Evolutionary conservation across 1,139 yeast species (phyloP), one percentile per base, ranked within the genome.

Genomic region (Yamadazyma jaroonii): DNA sequence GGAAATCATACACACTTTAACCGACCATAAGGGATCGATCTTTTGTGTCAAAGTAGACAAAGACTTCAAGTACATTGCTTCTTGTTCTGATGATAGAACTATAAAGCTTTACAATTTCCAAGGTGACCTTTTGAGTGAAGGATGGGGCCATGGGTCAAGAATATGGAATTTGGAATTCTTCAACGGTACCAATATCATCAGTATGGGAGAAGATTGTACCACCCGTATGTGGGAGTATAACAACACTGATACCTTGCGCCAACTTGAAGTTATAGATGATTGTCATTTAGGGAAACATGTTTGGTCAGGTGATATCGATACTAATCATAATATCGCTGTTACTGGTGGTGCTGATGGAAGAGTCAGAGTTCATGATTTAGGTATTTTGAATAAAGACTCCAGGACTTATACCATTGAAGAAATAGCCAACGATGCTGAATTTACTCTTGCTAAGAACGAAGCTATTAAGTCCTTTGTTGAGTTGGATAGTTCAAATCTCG

Each of bases 121-220:
- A 2, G 92, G 94, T 0, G 48, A 62, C 6, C 61, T 81, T 24
- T 47, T 85, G 26, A 84, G 92, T 1, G 77, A 81, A 28, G 97
- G 96, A 0, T 92, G 97, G 97, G 97, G 97, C 11, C 98, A 92
- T 56, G 84, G 86, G 3, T 90, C 97, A 0, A 74, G 98, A 54
- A 89, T 92, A 31, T 92, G 98, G 98, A 77, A 76, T 31, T 67
- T 92, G 37, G 71, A 71, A 31, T 88, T 89, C 56, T 74, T 68
- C 44, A 14, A 8, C 4, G 46, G 49, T 3, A 54, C 83, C 1
- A 64, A 77, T 21, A 53, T 76, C 3, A 59, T 74, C 46, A 84
- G 95, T 60, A 79, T 81, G 10, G 89, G 96, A 8, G 98, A 92
- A 57, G 98, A 92, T 59, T 79, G 94, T 50, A 83, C 96, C 0